These are phyloP conservation scores for Xylariaceae sp. DNA, from an alignment of 2,329 filamentous ascomycete genomes.

Conservation along the genomic window DNA sequence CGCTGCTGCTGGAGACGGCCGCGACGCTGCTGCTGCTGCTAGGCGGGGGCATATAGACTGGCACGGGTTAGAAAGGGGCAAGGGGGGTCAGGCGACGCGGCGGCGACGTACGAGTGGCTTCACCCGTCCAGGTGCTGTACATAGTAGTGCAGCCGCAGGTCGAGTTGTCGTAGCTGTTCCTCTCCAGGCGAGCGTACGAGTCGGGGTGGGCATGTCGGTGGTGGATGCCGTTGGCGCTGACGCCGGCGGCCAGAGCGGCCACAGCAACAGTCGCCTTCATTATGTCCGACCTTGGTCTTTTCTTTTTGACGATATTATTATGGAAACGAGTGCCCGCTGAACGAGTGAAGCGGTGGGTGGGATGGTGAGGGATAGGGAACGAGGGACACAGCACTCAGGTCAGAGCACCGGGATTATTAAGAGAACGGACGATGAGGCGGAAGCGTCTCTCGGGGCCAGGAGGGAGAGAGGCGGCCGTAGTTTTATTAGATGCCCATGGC, in stretches of 20 bases:
- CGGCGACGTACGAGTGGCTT: constrained; percentile 50
- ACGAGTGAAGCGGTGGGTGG: constrained; percentile 72
- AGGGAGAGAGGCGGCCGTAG: constrained; percentile 28
- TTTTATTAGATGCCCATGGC: constrained; percentile 31
- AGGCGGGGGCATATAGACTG: constrained; percentile 32
- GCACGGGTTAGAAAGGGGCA: constrained; percentile 4
- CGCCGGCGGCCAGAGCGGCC: constrained; percentile 55
- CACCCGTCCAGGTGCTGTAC: constrained; percentile 63
- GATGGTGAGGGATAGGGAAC: constrained; percentile 36
- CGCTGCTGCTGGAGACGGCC: constrained; percentile 6
- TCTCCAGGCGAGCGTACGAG: constrained; percentile 39
- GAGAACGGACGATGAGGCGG: constrained; percentile 33
- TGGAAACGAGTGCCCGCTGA: constrained; percentile 72
- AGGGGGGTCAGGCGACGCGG: background rate
- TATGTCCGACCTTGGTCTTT: constrained; percentile 29
- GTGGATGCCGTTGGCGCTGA: constrained; percentile 44
- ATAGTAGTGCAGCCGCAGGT: constrained; percentile 67
- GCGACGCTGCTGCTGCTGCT: constrained; percentile 7
- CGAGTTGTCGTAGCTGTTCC: constrained; percentile 34
- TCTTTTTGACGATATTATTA: constrained; percentile 25
- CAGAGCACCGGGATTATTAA: constrained; percentile 45
- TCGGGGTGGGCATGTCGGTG: constrained; percentile 57
- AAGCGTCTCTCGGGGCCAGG: constrained; percentile 29
- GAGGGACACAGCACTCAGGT: constrained; percentile 45
- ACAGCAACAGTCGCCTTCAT: constrained; percentile 71